Evolutionary conservation across 2,329 filamentous ascomycete genomes (phyloP), one percentile per base, ranked within the genome.

Genomic region (Diaporthe citriasiana): DNA sequence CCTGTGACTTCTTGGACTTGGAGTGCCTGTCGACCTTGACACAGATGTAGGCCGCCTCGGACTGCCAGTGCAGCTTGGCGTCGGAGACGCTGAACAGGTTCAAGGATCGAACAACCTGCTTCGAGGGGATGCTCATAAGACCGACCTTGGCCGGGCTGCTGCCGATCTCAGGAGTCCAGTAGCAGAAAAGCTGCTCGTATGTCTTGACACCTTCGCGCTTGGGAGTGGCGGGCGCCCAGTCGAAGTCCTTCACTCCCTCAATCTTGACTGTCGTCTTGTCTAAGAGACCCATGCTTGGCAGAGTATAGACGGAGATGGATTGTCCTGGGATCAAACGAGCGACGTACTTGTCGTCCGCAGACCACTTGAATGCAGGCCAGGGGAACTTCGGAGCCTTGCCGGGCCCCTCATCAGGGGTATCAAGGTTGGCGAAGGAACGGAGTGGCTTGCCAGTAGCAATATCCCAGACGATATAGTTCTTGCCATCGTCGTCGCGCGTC

Each of bases 301-400:
- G 89, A 82, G 98, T 95, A 82, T 98, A 98, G 82, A 99, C 96
- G 79, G 98, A 99, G 81, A 99, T 97, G 72, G 94, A 95, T 78
- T 95, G 91, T 77, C 93, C 94, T 77, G 95, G 95, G 76, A 92
- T 95, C 87, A 98, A 92, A 76, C 97, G 92, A 30, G 97, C 97
- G 76, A 98, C 95, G 83, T 98, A 99, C 84, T 97, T 97, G 85
- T 98, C 95, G 82, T 99, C 97, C 4, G 97, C 89, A 40, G 97
- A 98, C 97, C 97, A 99, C 87, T 99, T 99, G 91, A 99, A 99
- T 2, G 96, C 95, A 33, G 97, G 97, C 97, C 97, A 99, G 81
- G 97, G 94, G 79, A 97, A 92, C 90, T 56, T 98, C 84, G 95
- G 94, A 17, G 85, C 84, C 89, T 97, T 97, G 77, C 90, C 86